Base-by-base conservation (phyloP, 2,329 filamentous ascomycete genomes). In the Ceratocystis lukuohia region DNA sequence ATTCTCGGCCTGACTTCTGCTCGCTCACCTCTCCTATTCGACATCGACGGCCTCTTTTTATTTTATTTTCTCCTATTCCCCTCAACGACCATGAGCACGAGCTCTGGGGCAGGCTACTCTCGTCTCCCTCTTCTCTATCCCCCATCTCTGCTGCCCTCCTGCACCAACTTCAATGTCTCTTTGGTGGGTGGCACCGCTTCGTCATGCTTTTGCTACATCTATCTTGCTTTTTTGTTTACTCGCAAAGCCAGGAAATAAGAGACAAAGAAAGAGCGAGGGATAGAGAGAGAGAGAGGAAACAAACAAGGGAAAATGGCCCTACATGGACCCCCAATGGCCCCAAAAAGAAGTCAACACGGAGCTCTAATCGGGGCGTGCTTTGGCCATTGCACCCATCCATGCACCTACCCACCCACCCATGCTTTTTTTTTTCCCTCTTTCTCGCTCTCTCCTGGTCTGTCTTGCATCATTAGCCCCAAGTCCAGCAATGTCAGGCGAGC, bases 331-430 rank as follows among this genome's bases (percentile, higher is more conserved):
- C 53, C 53, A 57, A 57, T 17, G 12, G 22, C 53, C 53, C 48
- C 7, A 50, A 50, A 22, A 57, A 57, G 53, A 17, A 28, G 25
- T n/a, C n/a, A 30, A 57, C 53, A 57, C 53, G 53, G 53, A 57
- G 30, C 53, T 28, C 53, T 57, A n/a, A 25, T 17, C 53, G 53
- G 53, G 53, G 53, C n/a, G 53, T 57, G 53, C 53, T 57, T 57
- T 57, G 53, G 53, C 53, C 53, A 57, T 33, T 41, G 22, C 53
- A 28, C 30, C 12, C 8, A 57, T 57, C 53, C 53, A 30, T 57
- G 53, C 53, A 53, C 48, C 48, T 22, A 50, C 17, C n/a, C 5
- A 53, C 48, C 48, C 22, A 53, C 48, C 48, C 15, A 41, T 41
- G 37, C 37, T 41, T 41, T 41, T 41, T 41, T 33, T 15, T 5